Evolutionary conservation across 139 green algal genomes (phyloP), one percentile per base, ranked within the genome.

Genomic region (Chlorella sorokiniana): DNA sequence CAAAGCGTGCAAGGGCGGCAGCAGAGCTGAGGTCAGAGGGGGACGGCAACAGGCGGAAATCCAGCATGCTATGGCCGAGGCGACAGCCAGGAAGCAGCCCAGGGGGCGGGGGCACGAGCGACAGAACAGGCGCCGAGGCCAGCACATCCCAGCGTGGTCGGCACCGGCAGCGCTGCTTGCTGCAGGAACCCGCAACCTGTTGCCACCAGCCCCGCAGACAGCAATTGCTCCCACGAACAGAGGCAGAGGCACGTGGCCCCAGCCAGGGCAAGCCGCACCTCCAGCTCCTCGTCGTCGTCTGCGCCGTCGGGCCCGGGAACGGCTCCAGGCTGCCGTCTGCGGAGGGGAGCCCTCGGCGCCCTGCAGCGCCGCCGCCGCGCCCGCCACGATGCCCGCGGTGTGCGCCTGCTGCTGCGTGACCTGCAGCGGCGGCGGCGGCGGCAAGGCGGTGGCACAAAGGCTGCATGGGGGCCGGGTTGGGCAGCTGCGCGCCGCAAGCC

Each of bases 381-480:
- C 78, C 14, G 68, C 78, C 64, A 83, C 48, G 48, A 76, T 69
- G 74, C 74, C 74, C 38, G 74, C 74, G 20, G 42, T 54, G 40
- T 81, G 74, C 74, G 74, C 74, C 29, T 63, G 48, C 72, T 79
- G 72, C 72, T 79, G 72, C 52, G 54, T 48, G 35, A 79, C 51
- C 72, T 79, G 72, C 72, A 45, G 69, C 27, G 23, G 8, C 11
- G 59, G n/a, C n/a, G n/a, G n/a, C n/a, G n/a, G n/a, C n/a, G n/a
- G n/a, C n/a, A n/a, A n/a, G n/a, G n/a, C n/a, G n/a, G n/a, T n/a
- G n/a, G n/a, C n/a, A n/a, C n/a, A n/a, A n/a, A n/a, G n/a, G n/a
- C n/a, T n/a, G n/a, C n/a, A n/a, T n/a, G n/a, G n/a, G n/a, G n/a
- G n/a, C n/a, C n/a, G 8, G 59, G 59, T 67, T 48, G 64, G 64